A percentile compares a stretch with the other conserved stretches of the same genome.
phyloP scores from a whole-genome alignment of 176 grass and related monocot species.

The Pontederia paniculata region DNA sequence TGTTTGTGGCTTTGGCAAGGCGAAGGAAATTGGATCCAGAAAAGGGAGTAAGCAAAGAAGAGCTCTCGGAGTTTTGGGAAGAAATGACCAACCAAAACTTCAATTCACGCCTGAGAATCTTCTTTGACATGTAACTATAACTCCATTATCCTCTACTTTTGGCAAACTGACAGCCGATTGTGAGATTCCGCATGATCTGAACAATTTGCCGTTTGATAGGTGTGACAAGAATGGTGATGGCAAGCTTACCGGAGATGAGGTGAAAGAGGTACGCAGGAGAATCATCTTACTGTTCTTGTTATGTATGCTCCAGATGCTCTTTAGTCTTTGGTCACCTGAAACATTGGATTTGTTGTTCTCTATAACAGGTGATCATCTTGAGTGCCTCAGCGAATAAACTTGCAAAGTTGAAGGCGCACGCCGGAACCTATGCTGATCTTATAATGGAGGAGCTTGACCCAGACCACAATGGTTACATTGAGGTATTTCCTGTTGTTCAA shows the following conservation, averaged over 20 bases:
- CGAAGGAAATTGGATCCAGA: conserved; percentile 43
- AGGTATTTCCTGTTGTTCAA: conserved; percentile 29
- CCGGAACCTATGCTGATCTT: conserved; percentile 75
- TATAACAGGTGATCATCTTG: conserved; percentile 66
- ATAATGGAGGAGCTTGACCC: conserved; percentile 99
- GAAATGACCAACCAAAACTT: conserved; percentile 99
- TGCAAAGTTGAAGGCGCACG: conserved; percentile 74
- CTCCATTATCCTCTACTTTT: neutral
- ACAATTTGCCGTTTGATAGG: conserved; percentile 34
- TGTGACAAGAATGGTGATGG: conserved; percentile 99
- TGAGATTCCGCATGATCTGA: neutral
- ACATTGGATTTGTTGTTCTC: neutral
- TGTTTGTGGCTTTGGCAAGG: conserved; percentile 66
- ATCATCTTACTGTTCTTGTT: neutral
- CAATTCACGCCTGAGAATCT: conserved; percentile 77
- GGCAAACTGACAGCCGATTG: neutral
- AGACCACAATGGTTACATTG: conserved; percentile 78
- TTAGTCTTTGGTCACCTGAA: neutral
- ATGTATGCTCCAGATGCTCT: neutral
- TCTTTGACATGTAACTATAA: conserved; percentile 90
- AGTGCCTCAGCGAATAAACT: conserved; percentile 96
- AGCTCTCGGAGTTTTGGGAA: conserved; percentile 92
- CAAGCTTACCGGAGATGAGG: conserved; percentile 93
- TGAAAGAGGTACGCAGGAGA: conserved; percentile 58
- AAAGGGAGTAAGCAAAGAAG: conserved; percentile 56